A percentile compares a stretch with the other conserved stretches of the same genome.
These are phyloP conservation scores for Metroxylon sagu DNA, from an alignment of 176 grass and related monocot genomes.

Conservation along the genomic window DNA sequence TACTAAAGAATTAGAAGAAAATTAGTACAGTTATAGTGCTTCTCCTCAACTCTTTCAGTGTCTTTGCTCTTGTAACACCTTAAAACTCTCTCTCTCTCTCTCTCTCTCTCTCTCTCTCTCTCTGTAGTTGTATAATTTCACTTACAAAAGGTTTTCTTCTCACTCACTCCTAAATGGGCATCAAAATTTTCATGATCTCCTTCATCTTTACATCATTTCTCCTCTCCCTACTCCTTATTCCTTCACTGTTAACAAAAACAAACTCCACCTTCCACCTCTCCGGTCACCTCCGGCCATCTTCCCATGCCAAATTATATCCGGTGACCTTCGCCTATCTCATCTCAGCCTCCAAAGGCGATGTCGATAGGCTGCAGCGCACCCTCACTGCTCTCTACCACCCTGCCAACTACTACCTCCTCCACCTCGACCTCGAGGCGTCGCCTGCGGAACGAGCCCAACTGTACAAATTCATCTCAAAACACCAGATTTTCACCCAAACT, in stretches of 20 bases:
- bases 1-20: no score
- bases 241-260: conserved; percentile 42
- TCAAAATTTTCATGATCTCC: conserved; percentile 40
- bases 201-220: conserved; percentile 49
- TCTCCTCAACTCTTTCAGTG: no score
- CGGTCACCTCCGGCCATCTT: background rate
- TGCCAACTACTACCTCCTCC: conserved; percentile 74
- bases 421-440: conserved; percentile 71
- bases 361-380: conserved; percentile 37
- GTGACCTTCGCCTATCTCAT: conserved; percentile 89
- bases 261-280: conserved; percentile 3
- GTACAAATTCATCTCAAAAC: conserved; percentile 39
- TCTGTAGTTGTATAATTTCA: background rate
- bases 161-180: conserved; percentile 15
- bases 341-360: conserved; percentile 72
- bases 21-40: no score
- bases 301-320: conserved; percentile 27
- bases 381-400: conserved; percentile 92
- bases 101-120: background rate
- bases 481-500: conserved; percentile 34
- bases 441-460: conserved; percentile 53
- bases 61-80: background rate
- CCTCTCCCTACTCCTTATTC: conserved; percentile 64
- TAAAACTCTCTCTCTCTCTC: background rate
- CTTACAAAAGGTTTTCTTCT: background rate